These are phyloP conservation scores for Epichloe baconii DNA, from an alignment of 2,329 filamentous ascomycete species.

Conservation along the genomic window DNA sequence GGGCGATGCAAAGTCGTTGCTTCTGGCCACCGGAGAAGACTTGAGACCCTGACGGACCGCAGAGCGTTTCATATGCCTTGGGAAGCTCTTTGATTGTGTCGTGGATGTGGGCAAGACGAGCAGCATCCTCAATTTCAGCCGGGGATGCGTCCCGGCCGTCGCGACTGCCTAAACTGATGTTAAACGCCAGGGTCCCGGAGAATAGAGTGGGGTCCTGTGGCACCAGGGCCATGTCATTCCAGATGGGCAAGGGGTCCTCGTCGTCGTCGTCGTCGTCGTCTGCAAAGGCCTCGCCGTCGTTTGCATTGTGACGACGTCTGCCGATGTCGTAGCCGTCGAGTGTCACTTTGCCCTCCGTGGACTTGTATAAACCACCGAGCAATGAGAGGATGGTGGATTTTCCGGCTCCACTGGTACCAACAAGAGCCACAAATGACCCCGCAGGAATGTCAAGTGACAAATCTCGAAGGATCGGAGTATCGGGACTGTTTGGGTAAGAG, in stretches of 20 bases:
- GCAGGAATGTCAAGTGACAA: not conserved
- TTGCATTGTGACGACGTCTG: not conserved
- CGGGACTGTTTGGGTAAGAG: constrained; percentile 3
- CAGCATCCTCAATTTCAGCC: constrained; percentile 47
- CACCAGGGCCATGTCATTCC: constrained; percentile 29
- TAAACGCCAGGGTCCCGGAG: constrained; percentile 34
- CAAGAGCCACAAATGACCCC: constrained; percentile 14
- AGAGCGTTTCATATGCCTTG: constrained; percentile 41
- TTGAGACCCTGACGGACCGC: constrained; percentile 49
- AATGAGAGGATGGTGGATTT: constrained; percentile 33
- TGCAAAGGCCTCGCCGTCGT: constrained; percentile 30
- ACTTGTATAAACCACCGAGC: constrained; percentile 40
- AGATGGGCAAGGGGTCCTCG: not conserved
- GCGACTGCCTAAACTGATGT: constrained; percentile 33
- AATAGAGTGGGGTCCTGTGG: constrained; percentile 38
- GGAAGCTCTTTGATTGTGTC: constrained; percentile 42
- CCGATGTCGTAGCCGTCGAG: constrained; percentile 26
- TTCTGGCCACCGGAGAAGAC: constrained; percentile 54
- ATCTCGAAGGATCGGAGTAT: not conserved
- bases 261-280: constrained; percentile 10
- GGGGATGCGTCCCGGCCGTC: constrained; percentile 37
- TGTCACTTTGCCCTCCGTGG: constrained; percentile 33
- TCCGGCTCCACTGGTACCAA: constrained; percentile 33
- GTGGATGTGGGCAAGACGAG: constrained; percentile 50
- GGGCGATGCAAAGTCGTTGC: constrained; percentile 55